Conservation (phyloP, 2,329 filamentous ascomycete genomes). For the Alternaria triticina region DNA sequence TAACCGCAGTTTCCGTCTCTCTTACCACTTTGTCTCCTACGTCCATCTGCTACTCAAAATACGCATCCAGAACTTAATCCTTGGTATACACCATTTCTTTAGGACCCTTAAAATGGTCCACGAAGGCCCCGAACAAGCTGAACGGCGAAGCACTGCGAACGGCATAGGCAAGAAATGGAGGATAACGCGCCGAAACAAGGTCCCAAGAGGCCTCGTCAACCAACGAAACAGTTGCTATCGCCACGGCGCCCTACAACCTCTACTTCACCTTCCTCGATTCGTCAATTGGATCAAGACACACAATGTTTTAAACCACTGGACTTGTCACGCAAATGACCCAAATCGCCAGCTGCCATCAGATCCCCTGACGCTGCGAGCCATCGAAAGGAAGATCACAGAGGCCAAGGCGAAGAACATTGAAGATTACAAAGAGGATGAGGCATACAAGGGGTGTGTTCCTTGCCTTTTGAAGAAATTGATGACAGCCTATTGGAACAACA, state of each 20-base stretch:
- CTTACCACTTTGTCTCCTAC: too few species aligned
- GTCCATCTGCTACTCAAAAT: background rate
- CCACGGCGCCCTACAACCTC: constrained; percentile 6
- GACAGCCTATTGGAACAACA: constrained; percentile 3
- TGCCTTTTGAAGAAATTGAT: constrained; percentile 9
- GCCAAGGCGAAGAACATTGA: background rate
- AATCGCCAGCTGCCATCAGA: background rate
- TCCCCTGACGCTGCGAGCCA: background rate
- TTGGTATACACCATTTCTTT: too few species aligned
- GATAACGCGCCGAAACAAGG: background rate
- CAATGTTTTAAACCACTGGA: background rate
- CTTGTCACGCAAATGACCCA: background rate
- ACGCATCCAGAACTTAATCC: too few species aligned
- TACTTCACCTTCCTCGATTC: constrained; percentile 10
- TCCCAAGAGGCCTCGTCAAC: constrained; percentile 4
- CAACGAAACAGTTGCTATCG: constrained; percentile 3
- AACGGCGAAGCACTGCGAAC: background rate
- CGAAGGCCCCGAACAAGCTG: background rate
- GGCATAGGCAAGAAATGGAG: background rate
- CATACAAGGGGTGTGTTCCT: constrained; percentile 6
- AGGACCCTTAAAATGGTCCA: background rate
- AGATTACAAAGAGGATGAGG: background rate
- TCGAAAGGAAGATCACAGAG: background rate
- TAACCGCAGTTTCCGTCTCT: too few species aligned
- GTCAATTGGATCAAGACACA: constrained; percentile 12